phyloP scores from a whole-genome alignment of 2,329 filamentous ascomycete genomes.

The Pseudogymnoascus sp. region DNA sequence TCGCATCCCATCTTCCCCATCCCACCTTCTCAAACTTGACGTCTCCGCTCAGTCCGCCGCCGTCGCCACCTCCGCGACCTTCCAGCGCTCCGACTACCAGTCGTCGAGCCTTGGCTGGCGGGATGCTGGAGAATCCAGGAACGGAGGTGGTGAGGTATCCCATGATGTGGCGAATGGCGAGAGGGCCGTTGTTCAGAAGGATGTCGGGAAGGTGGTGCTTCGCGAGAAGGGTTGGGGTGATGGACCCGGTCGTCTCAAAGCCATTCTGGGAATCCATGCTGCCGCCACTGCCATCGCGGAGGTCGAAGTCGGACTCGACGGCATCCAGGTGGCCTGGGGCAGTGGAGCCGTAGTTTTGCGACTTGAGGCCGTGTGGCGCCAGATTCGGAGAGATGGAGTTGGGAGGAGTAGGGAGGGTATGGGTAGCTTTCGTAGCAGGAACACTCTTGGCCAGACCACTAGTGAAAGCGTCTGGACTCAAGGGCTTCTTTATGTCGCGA shows the following conservation, averaged over 20 bases:
- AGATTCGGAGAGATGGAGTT: constrained; percentile 91
- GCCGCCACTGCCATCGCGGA: constrained; percentile 60
- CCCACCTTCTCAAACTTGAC: constrained; percentile 92
- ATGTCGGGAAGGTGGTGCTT: constrained; percentile 88
- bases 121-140: constrained; percentile 84
- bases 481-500: constrained; percentile 59
- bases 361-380: constrained; percentile 72
- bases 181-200: constrained; percentile 78
- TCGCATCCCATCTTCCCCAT: constrained; percentile 94
- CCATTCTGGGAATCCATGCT: constrained; percentile 32
- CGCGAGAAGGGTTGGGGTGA: constrained; percentile 79
- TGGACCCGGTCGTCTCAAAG: constrained; percentile 70
- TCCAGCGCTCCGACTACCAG: constrained; percentile 90
- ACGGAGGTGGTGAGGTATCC: constrained; percentile 89
- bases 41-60: constrained; percentile 59
- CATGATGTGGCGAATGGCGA: constrained; percentile 94
- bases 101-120: constrained; percentile 81
- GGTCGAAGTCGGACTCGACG: constrained; percentile 81
- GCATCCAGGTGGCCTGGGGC: constrained; percentile 42
- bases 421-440: constrained; percentile 47
- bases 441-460: constrained; percentile 63
- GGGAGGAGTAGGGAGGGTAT: constrained; percentile 78
- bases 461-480: constrained; percentile 64
- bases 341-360: constrained; percentile 37
- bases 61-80: constrained; percentile 56